Conservation (phyloP, 176 grass and related monocot species). For the Paspalum notatum region DNA sequence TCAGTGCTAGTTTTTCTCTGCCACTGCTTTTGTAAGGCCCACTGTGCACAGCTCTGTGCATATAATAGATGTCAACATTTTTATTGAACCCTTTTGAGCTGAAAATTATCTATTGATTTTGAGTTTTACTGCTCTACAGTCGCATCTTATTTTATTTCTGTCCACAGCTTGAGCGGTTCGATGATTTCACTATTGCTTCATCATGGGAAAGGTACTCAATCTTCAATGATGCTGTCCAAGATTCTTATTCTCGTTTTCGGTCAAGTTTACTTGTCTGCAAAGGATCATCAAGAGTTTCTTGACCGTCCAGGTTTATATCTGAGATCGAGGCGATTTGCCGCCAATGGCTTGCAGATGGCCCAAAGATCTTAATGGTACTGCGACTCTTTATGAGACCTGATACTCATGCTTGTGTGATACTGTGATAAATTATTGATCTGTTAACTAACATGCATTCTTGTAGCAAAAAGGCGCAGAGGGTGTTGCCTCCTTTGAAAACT, state of each 20-base stretch:
- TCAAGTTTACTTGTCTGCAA: not conserved
- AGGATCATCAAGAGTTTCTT: constrained; percentile 15
- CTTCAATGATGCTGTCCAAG: not conserved
- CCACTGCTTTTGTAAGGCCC: not conserved
- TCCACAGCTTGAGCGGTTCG: constrained; percentile 70
- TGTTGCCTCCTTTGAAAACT: constrained; percentile 61
- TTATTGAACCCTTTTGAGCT: not conserved
- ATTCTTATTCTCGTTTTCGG: not conserved
- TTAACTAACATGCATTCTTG: constrained; percentile 44
- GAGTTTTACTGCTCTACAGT: too few species aligned
- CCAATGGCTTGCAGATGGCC: constrained; percentile 86
- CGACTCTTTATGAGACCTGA: constrained; percentile 29
- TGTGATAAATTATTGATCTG: constrained; percentile 20
- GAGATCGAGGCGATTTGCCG: constrained; percentile 95
- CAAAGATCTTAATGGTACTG: constrained; percentile 81
- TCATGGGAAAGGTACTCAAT: constrained; percentile 86
- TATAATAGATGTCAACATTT: not conserved
- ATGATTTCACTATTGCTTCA: constrained; percentile 98
- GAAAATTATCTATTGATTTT: not conserved
- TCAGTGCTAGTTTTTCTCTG: not conserved
- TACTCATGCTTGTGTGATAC: not conserved
- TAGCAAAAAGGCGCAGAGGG: constrained; percentile 91
- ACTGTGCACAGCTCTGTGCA: not conserved
- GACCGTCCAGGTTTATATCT: constrained; percentile 85
- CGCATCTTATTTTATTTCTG: constrained; percentile 6